Evolutionary conservation across 75 land plant genomes (phyloP).

Genomic region (Cupressus sempervirens): DNA sequence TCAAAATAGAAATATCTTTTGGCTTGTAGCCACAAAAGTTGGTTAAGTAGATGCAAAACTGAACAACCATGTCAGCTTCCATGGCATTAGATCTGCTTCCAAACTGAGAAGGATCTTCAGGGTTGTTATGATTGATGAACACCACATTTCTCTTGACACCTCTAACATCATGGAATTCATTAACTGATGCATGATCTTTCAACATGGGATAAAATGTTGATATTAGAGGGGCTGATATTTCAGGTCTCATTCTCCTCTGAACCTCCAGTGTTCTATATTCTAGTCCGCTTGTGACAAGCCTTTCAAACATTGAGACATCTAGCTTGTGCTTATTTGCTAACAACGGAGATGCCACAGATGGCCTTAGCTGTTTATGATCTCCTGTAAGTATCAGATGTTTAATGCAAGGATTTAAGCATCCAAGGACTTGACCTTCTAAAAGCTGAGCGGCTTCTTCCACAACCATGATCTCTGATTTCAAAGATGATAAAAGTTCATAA

Average conservation of each 20-base stretch:
- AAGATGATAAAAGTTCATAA: conserved; percentile 14
- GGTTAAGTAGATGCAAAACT: conserved; percentile 19
- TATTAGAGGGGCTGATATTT: conserved; percentile 12
- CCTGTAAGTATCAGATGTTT: conserved; percentile 41
- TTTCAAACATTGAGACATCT: conserved; percentile 33
- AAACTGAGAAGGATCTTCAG: conserved; percentile 1
- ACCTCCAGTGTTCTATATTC: conserved; percentile 18
- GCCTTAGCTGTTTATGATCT: conserved; percentile 44
- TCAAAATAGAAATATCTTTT: conserved; percentile 13
- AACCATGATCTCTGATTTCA: conserved; percentile 24
- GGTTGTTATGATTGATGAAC: conserved; percentile 16
- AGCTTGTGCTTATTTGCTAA: conserved; percentile 19
- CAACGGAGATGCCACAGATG: conserved; percentile 17
- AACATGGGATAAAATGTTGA: conserved; percentile 19
- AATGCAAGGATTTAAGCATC: conserved; percentile 24
- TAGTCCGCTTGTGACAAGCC: conserved; percentile 19
- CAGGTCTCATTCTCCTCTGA: conserved; percentile 27
- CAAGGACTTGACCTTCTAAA: conserved; percentile 38
- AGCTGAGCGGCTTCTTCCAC: conserved; percentile 52
- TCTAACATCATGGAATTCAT: conserved; percentile 9
- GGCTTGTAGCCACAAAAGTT: conserved; percentile 14
- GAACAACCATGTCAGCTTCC: conserved; percentile 18
- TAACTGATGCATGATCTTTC: conserved; percentile 19
- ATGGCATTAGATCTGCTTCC: neutral
- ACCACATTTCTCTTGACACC: conserved; percentile 17